A percentile compares a stretch with the other conserved stretches of the same genome.
These are phyloP conservation scores for Aureobasidium vineae DNA, from an alignment of 2,329 filamentous ascomycete genomes.

Conservation along the genomic window DNA sequence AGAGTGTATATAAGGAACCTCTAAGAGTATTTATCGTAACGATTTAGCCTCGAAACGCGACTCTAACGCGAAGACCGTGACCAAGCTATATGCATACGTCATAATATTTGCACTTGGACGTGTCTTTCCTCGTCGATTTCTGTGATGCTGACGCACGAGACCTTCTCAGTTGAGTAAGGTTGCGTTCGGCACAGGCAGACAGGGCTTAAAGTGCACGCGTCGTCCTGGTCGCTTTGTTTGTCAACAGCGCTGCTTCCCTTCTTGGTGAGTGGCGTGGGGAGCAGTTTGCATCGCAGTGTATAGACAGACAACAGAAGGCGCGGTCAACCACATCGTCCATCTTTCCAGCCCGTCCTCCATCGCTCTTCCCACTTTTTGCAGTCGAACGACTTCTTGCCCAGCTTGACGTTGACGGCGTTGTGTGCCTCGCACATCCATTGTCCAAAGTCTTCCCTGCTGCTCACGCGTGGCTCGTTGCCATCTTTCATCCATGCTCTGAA, in stretches of 20 bases:
- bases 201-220: neutral
- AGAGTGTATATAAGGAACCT: slow-evolving; percentile 26
- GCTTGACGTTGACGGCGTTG: slow-evolving; percentile 82
- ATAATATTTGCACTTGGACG: neutral
- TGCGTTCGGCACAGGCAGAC: slow-evolving; percentile 18
- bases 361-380: slow-evolving; percentile 88
- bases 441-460: slow-evolving; percentile 66
- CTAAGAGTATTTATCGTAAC: slow-evolving; percentile 26
- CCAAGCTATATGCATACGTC: neutral
- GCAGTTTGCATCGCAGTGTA: neutral
- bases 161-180: slow-evolving; percentile 22
- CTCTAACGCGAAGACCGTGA: slow-evolving; percentile 16
- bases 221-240: slow-evolving; percentile 8
- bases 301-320: neutral
- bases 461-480: slow-evolving; percentile 62
- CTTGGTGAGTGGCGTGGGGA: neutral
- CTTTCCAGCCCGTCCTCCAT: slow-evolving; percentile 86
- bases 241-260: neutral
- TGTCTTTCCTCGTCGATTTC: neutral
- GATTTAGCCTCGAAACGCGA: slow-evolving; percentile 20
- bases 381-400: slow-evolving; percentile 90
- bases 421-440: slow-evolving; percentile 82
- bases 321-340: slow-evolving; percentile 61
- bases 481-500: slow-evolving; percentile 77
- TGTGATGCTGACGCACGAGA: slow-evolving; percentile 23